Evolutionary conservation across 2,329 filamentous ascomycete genomes (phyloP).

Genomic region (Xylariomycetidae sp.): DNA sequence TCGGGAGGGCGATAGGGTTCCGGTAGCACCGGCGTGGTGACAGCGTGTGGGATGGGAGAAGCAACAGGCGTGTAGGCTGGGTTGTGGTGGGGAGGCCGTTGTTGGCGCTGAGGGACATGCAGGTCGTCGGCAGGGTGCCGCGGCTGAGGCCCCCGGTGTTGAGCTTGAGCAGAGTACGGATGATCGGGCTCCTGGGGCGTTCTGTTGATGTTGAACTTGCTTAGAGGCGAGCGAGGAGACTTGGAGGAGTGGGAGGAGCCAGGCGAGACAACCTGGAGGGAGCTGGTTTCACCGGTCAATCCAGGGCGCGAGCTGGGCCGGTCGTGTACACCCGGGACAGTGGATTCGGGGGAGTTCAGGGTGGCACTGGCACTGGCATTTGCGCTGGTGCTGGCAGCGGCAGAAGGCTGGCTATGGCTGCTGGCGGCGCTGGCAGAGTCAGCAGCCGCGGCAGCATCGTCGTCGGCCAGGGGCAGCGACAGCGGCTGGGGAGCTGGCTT

Average conservation of each 20-base stretch:
- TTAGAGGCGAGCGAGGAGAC: slow-evolving; percentile 27
- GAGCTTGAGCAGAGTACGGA: no score
- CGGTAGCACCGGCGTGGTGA: slow-evolving; percentile 12
- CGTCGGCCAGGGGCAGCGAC: slow-evolving; percentile 40
- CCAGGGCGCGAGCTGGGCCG: slow-evolving; percentile 19
- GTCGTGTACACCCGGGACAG: slow-evolving; percentile 13
- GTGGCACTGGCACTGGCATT: no score
- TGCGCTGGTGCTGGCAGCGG: no score
- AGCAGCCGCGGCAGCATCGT: slow-evolving; percentile 26
- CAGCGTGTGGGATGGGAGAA: slow-evolving; percentile 15
- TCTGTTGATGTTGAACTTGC: slow-evolving; percentile 23
- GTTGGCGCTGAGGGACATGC: slow-evolving; percentile 16
- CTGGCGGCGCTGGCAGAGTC: slow-evolving; percentile 27
- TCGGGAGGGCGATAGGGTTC: slow-evolving; percentile 11
- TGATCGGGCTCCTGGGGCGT: slow-evolving; percentile 16
- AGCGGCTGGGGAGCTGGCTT: slow-evolving; percentile 54
- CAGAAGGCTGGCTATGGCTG: slow-evolving; percentile 23
- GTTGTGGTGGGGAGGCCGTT: slow-evolving; percentile 12
- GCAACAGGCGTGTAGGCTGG: slow-evolving; percentile 13
- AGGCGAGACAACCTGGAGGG: slow-evolving; percentile 22
- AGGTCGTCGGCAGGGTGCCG: slow-evolving; percentile 21
- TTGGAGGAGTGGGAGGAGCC: slow-evolving; percentile 20
- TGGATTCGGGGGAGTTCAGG: slow-evolving; percentile 17
- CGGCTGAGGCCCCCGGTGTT: slow-evolving; percentile 8
- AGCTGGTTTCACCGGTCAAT: slow-evolving; percentile 12